Evolutionary conservation across 1,284 basidiomycete species (phyloP).

Genomic region (Inonotus obliquus): DNA sequence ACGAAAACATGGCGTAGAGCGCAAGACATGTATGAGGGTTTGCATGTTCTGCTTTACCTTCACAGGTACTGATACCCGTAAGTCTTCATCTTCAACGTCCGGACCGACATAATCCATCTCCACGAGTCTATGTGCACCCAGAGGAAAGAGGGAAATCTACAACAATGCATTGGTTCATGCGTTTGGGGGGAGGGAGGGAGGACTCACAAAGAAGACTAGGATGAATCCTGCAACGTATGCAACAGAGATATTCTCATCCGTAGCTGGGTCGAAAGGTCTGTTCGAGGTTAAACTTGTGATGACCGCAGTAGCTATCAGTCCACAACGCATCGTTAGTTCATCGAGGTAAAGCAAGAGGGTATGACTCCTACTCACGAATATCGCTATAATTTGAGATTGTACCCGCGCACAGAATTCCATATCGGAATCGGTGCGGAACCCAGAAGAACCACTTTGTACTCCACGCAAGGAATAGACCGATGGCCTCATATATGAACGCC

Average conservation of each 20-base stretch:
- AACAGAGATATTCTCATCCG: constrained; percentile 53
- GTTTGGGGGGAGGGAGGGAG: neutral
- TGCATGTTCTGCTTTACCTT: constrained; percentile 14
- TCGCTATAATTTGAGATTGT: constrained; percentile 63
- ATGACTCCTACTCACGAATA: constrained; percentile 50
- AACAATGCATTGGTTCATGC: neutral
- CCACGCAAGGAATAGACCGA: constrained; percentile 54
- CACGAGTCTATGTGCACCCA: constrained; percentile 49
- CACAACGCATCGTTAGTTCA: neutral
- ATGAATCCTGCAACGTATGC: constrained; percentile 53
- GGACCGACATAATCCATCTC: constrained; percentile 59
- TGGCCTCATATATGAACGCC: constrained; percentile 47
- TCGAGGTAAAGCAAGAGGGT: neutral
- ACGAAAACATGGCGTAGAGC: neutral
- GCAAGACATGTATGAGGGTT: neutral
- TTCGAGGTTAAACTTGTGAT: constrained; percentile 49
- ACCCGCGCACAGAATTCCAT: constrained; percentile 61
- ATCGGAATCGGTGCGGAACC: constrained; percentile 73
- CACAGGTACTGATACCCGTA: constrained; percentile 28
- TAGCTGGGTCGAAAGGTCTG: constrained; percentile 46
- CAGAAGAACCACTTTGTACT: constrained; percentile 63
- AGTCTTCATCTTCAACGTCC: constrained; percentile 51
- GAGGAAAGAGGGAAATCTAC: constrained; percentile 60
- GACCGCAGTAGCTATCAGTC: constrained; percentile 52
- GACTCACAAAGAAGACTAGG: constrained; percentile 39